Evolutionary conservation across 2,329 filamentous ascomycete species (phyloP), one percentile per base, ranked within the genome.

Genomic region (Cladosporium oxysporum): DNA sequence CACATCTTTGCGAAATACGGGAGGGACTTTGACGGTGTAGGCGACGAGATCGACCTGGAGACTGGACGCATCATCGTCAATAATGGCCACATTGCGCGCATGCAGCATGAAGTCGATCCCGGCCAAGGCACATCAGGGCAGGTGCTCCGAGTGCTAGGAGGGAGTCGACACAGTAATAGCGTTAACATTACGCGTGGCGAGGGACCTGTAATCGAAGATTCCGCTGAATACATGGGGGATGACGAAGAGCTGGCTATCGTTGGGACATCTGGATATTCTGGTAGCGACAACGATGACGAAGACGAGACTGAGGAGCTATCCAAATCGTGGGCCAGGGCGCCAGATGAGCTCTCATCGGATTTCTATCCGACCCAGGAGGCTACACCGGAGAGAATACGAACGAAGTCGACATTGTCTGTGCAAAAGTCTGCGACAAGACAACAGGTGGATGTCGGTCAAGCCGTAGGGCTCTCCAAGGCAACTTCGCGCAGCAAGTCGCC

Each of bases 1-100:
- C 83, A 87, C 65, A 96, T 98, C 64, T 97, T 97, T 75, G 87
- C 90, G 67, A 97, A 96, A 77, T 97, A 96, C 76, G 88, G 85
- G 62, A 88, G 84, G 69, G 91, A 97, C 76, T 97, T 97, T 73
- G 88, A 88, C 1, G 90, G 89, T 5, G 84, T 94, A 60, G 93
- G 90, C 63, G 94, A 98, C 77, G 93, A 97, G 79, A 93, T 98
- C 72, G 92, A 98, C 77, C 82, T 97, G 65, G 82, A 83, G 59
- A 94, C 91, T 0, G 93, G 92, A 63, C 83, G 91, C 66, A 88
- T 98, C 57, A 84, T 96, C n/a, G 88, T 97, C 65, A 86, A 98
- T 77, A 95, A 97, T 82, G 94, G 95, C 0, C 95, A 98, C 79
- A 77, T 97, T 62, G 76, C 85, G 60, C 77, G 86, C 73, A 87